Percentiles rank a stretch among this genome's conserved stretches.
These are phyloP conservation scores for Canariomyces notabilis DNA, from an alignment of 2,329 filamentous ascomycete genomes.

Conservation along the genomic window DNA sequence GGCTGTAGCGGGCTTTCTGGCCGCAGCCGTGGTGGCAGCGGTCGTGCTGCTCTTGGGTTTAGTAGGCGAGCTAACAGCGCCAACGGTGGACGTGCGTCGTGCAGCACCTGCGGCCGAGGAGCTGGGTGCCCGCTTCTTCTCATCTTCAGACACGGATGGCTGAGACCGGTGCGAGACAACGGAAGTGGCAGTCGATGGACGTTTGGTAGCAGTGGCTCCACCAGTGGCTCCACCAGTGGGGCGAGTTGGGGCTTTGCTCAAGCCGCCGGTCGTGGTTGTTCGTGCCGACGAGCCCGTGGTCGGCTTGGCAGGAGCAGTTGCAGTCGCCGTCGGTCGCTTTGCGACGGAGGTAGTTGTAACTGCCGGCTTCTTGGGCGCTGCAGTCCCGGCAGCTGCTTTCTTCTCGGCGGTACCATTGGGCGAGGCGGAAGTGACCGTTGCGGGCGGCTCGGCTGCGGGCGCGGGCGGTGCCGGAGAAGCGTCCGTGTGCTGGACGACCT, in stretches of 20 bases:
- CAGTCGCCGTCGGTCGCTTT: conserved; percentile 25
- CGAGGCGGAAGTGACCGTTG: conserved; percentile 10
- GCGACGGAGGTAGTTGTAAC: conserved; percentile 20
- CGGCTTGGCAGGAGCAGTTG: conserved; percentile 29
- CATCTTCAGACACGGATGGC: conserved; percentile 34
- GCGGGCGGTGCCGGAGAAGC: conserved; percentile 18
- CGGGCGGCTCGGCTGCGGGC: conserved; percentile 17
- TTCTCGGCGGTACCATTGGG: conserved; percentile 18
- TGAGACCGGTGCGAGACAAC: conserved; percentile 30
- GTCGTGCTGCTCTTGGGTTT: conserved; percentile 20
- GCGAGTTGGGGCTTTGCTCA: conserved; percentile 31
- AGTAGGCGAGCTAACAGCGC: conserved; percentile 23
- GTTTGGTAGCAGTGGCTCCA: conserved; percentile 28
- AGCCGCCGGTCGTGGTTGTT: conserved; percentile 25
- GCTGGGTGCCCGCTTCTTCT: conserved; percentile 31
- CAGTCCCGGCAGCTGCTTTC: conserved; percentile 20
- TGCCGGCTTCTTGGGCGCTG: conserved; percentile 24
- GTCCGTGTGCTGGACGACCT: conserved; percentile 28
- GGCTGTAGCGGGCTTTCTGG: conserved; percentile 33
- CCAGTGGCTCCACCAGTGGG: conserved; percentile 27
- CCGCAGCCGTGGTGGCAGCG: conserved; percentile 29
- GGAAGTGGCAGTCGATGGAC: conserved; percentile 30
- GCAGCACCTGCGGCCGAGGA: conserved; percentile 21
- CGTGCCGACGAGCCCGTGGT: conserved; percentile 27
- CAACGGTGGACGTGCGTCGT: conserved; percentile 32